Evolutionary conservation across 202 grass and related monocot species (phyloP).

Genomic region (Hordeum pubiflorum): DNA sequence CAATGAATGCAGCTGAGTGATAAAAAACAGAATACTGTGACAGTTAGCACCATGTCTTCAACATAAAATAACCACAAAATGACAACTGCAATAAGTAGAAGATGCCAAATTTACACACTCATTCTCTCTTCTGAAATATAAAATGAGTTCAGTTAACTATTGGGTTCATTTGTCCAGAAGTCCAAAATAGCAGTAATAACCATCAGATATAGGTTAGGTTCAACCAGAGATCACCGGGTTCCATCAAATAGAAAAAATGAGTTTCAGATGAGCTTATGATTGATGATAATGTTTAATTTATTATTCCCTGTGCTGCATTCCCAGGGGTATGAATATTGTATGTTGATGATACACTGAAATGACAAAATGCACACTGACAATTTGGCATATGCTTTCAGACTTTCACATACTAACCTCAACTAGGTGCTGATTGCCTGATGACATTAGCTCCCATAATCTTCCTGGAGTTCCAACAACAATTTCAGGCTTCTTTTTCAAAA

Average conservation of each 20-base stretch:
- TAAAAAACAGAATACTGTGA: constrained; percentile 17
- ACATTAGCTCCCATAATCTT: constrained; percentile 97
- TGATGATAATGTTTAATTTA: not conserved
- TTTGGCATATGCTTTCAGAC: not conserved
- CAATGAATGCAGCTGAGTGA: constrained; percentile 71
- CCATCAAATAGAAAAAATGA: not conserved
- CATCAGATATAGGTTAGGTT: constrained; percentile 5
- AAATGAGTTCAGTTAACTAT: not conserved
- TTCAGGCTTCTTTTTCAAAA: constrained; percentile 77
- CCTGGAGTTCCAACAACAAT: constrained; percentile 98
- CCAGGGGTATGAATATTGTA: not conserved
- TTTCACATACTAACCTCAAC: constrained; percentile 55
- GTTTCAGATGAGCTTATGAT: not conserved
- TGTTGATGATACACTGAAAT: constrained; percentile 1
- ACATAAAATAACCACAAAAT: constrained; percentile 3
- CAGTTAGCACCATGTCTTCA: not conserved
- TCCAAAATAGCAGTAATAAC: not conserved
- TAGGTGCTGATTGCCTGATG: constrained; percentile 67
- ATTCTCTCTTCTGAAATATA: constrained; percentile 1
- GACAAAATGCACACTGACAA: constrained; percentile 12
- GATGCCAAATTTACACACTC: not conserved
- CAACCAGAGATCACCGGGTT: not conserved
- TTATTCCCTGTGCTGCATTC: not conserved
- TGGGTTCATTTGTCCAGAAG: not conserved
- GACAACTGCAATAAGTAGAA: not conserved